Evolutionary conservation across 108 stramenopile species (phyloP).

Genomic region (Skeletonema menzelii): DNA sequence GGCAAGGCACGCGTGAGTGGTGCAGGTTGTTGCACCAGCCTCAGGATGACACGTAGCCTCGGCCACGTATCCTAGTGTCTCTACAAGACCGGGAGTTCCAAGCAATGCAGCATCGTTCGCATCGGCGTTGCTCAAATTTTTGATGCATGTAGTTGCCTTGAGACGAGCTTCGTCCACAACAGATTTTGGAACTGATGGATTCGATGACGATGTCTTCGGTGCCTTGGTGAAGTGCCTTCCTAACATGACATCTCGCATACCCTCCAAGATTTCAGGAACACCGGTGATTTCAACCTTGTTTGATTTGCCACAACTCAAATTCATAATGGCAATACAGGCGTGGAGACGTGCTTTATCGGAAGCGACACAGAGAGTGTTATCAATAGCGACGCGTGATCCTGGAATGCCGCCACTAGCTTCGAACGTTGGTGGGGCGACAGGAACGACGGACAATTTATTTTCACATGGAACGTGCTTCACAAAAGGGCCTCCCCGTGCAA

Average conservation of each 20-base stretch:
- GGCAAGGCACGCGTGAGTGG: constrained; percentile 87
- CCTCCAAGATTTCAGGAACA: constrained; percentile 71
- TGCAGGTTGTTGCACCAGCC: constrained; percentile 79
- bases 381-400: constrained; percentile 29
- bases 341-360: constrained; percentile 84
- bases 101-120: constrained; percentile 86
- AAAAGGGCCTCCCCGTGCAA: constrained; percentile 86
- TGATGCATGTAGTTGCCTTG: constrained; percentile 91
- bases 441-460: constrained; percentile 7
- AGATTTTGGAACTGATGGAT: constrained; percentile 5
- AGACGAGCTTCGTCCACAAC: constrained; percentile 78
- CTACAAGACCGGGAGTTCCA: constrained; percentile 78
- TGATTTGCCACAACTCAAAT: constrained; percentile 88
- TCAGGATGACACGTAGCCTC: constrained; percentile 68
- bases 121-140: constrained; percentile 89
- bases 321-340: constrained; percentile 93
- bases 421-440: constrained; percentile 35
- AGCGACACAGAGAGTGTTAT: constrained; percentile 55
- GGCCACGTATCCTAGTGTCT: constrained; percentile 80
- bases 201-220: constrained; percentile 10
- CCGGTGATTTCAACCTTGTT: constrained; percentile 90
- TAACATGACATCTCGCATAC: constrained; percentile 89
- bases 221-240: constrained; percentile 21
- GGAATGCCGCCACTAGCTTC: constrained; percentile 17
- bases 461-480: constrained; percentile 9